Evolutionary conservation across 2,329 filamentous ascomycete genomes (phyloP), one percentile per base, ranked within the genome.

Genomic region (Xylariaceae sp.): DNA sequence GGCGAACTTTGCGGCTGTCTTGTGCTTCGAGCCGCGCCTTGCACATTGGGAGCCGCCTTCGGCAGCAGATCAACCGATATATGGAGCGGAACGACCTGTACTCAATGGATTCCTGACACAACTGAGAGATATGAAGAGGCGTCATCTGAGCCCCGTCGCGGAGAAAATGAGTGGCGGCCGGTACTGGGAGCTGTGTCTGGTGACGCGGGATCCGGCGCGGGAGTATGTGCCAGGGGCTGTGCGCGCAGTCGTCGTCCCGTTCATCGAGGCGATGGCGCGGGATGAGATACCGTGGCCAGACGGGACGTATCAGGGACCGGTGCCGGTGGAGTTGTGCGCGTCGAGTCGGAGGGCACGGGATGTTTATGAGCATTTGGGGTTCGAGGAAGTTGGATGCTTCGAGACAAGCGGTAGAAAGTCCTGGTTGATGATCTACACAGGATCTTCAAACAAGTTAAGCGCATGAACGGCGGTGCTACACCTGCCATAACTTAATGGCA

Each of bases 361-460:
- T 24, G 16, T 51, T 19, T 51, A 54, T 18, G 43, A 40, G 15
- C 51, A 49, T 32, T 51, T 47, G 15, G 49, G 44, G 11, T 52
- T 54, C 26, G 33, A 44, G 8, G 46, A 43, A 0, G 46, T 48
- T 26, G 46, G 43, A 3, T 35, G 38, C 11, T 19, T 47, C n/a
- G 38, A 45, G n/a, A 34, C 42, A 0, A 17, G 13, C 4, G 49
- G 43, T 9, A 26, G 51, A 11, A 46, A 42, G 30, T 45, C 40
- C 12, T 51, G 46, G 46, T 45, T 39, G 3, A 54, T 51, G 51
- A 40, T 51, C 3, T 54, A 51, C 30, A 52, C 46, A 11, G 48
- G 48, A 12, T 26, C 22, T 26, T 26, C 22, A 26, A 11, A 26
- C 22, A 26, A 26, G 22, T 26, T 26, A n/a, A n/a, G n/a, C n/a